A percentile compares a stretch with the other conserved stretches of the same genome.
Conservation (phyloP, 345 rosid species). For the Theobroma cacao region DNA sequence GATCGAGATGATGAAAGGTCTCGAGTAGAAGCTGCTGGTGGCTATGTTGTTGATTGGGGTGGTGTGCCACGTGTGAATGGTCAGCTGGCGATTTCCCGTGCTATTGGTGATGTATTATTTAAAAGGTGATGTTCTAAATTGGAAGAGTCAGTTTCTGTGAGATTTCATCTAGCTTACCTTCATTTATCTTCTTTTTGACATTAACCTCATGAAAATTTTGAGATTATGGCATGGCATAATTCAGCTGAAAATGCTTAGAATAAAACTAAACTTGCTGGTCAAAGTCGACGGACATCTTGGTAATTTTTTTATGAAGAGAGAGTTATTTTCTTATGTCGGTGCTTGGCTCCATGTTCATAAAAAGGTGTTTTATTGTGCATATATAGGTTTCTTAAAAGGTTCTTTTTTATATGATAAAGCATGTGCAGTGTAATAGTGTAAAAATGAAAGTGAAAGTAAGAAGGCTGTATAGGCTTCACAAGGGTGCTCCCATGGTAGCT, state of each 20-base stretch:
- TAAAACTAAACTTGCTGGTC: not conserved
- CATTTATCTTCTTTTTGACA: not conserved
- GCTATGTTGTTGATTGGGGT: slow-evolving; percentile 74
- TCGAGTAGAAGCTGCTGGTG: slow-evolving; percentile 91
- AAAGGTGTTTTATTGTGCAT: not conserved
- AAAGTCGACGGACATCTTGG: not conserved
- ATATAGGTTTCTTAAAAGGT: not conserved
- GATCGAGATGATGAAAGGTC: slow-evolving; percentile 85
- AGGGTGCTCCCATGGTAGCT: not conserved
- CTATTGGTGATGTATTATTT: slow-evolving; percentile 73
- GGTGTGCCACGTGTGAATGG: slow-evolving; percentile 89
- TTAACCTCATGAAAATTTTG: not conserved
- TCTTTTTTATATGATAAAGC: not conserved
- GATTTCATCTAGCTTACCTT: slow-evolving; percentile 6
- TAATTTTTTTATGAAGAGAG: not conserved
- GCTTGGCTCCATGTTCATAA: not conserved
- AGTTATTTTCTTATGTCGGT: not conserved
- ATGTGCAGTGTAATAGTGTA: not conserved
- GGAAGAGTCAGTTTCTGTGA: not conserved
- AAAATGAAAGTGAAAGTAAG: not conserved
- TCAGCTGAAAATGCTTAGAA: not conserved
- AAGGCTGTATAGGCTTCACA: not conserved
- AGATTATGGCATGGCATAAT: not conserved
- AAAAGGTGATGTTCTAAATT: slow-evolving; percentile 44
- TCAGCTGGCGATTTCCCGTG: slow-evolving; percentile 82